These are phyloP conservation scores for Aureobasidium sp. DNA, from an alignment of 2,329 filamentous ascomycete species.

Conservation along the genomic window DNA sequence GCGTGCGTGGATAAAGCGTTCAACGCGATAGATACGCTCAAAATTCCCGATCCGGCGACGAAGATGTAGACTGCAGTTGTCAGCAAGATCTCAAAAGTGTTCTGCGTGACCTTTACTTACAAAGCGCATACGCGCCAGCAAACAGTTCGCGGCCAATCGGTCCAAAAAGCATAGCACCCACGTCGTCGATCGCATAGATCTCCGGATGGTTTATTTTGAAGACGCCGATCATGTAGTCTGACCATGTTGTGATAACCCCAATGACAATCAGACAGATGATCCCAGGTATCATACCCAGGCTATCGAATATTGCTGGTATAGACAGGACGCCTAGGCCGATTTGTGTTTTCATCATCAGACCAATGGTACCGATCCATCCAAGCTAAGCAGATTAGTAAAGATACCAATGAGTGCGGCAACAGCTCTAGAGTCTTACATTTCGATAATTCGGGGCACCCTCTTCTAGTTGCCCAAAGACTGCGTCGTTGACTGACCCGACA, in stretches of 20 bases:
- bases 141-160: constrained; percentile 46
- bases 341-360: constrained; percentile 39
- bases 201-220: constrained; percentile 50
- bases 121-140: constrained; percentile 32
- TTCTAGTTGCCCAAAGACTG: neutral
- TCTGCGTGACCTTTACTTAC: constrained; percentile 20
- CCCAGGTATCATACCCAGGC: constrained; percentile 44
- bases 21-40: constrained; percentile 23
- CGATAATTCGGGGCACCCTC: neutral
- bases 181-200: constrained; percentile 53
- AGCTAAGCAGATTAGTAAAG: too few relatives aligned
- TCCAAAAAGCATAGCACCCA: constrained; percentile 51
- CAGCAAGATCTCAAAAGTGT: neutral
- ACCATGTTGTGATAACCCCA: constrained; percentile 43
- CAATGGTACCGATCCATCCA: too few relatives aligned
- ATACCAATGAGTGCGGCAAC: too few relatives aligned
- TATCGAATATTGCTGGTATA: constrained; percentile 41
- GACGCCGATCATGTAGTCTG: constrained; percentile 41
- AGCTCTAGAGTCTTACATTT: neutral
- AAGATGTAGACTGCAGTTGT: constrained; percentile 16
- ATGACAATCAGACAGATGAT: constrained; percentile 38
- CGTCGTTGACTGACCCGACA: constrained; percentile 16
- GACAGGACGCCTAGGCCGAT: constrained; percentile 43
- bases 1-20: constrained; percentile 25
- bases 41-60: constrained; percentile 32